Evolutionary conservation across 257 asterid species (phyloP), one percentile per base, ranked within the genome.

Genomic region (Buddleja alternifolia): DNA sequence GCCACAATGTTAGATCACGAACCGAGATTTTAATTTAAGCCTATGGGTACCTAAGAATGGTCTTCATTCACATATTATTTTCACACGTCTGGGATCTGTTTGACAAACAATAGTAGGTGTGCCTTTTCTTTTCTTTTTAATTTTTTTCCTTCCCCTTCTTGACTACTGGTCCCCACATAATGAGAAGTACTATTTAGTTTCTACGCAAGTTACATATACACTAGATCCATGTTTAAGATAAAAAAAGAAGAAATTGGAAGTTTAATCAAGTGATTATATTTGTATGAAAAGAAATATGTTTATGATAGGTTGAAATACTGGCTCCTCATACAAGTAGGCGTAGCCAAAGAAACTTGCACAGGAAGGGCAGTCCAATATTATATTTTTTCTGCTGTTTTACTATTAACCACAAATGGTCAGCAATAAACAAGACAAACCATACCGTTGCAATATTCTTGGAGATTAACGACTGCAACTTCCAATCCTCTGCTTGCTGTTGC

Each of bases 401-500:
- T 4, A 20, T 50, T 19, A 32, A 60, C 61, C 8, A 36, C 23
- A 37, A 48, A 10, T 23, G 14, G 42, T 29, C 44, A 44, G 67
- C 48, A 55, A 54, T 54, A 54, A 54, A 41, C 4, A 16, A 41
- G 67, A 73, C 4, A 61, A 60, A 63, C 42, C 75, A 72, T 67
- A 91, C 97, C 99, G 45, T 94, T 94, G 84, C 97, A 89, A 68
- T 91, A 94, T 57, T 94, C 99, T 83, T 94, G 99, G 73, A 94
- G 99, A 78, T 94, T 91, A 61, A 90, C 84, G 67, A 94, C 99
- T 68, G 97, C 99, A 68, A 91, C 99, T 82, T 94, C 97, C 78
- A 94, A 79, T 67, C 99, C 99, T 83, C 97, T 86, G 82, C 99
- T 87, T 54, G 99, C 97, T 21, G 96, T 76, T 58, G 97, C 95